Evolutionary conservation across 2,329 filamentous ascomycete species (phyloP).

Genomic region (Celoporthe dispersa): DNA sequence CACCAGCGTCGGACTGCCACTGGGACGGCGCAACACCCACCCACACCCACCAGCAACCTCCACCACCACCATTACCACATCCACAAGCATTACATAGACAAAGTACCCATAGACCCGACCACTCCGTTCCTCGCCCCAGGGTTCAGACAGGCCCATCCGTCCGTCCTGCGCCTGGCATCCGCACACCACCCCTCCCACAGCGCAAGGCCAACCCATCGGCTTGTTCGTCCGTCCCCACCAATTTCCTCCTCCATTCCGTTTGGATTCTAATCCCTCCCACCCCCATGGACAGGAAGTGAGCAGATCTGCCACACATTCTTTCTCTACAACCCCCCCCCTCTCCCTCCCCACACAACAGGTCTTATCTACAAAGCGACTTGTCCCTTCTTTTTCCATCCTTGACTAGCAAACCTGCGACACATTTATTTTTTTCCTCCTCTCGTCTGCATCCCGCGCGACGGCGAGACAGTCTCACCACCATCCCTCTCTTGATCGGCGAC

Average conservation of each 20-base stretch:
- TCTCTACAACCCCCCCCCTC: slow-evolving; percentile 14
- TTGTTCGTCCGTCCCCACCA: slow-evolving; percentile 21
- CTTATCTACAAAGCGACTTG: slow-evolving; percentile 18
- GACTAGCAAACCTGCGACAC: slow-evolving; percentile 3
- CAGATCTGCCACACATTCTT: slow-evolving; percentile 26
- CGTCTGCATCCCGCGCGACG: slow-evolving; percentile 6
- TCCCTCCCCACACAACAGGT: slow-evolving; percentile 8
- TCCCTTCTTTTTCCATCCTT: slow-evolving; percentile 10
- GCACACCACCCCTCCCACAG: slow-evolving; percentile 10
- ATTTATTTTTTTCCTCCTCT: not conserved
- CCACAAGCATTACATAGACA: not conserved
- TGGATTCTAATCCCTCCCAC: slow-evolving; percentile 14
- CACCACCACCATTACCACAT: not conserved
- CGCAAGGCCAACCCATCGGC: not conserved
- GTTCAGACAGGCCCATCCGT: not conserved
- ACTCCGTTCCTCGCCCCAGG: not conserved
- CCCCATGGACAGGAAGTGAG: slow-evolving; percentile 14
- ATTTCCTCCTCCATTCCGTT: slow-evolving; percentile 25
- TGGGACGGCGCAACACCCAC: not conserved
- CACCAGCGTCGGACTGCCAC: not conserved
- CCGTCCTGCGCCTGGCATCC: not conserved
- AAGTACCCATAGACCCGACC: not conserved
- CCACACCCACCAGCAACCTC: not conserved
- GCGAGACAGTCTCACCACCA: slow-evolving; percentile 10
- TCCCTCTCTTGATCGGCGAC: slow-evolving; percentile 13